Base-by-base conservation (phyloP, 495 filamentous ascomycete species). In the Penicillium simplicissimum region DNA sequence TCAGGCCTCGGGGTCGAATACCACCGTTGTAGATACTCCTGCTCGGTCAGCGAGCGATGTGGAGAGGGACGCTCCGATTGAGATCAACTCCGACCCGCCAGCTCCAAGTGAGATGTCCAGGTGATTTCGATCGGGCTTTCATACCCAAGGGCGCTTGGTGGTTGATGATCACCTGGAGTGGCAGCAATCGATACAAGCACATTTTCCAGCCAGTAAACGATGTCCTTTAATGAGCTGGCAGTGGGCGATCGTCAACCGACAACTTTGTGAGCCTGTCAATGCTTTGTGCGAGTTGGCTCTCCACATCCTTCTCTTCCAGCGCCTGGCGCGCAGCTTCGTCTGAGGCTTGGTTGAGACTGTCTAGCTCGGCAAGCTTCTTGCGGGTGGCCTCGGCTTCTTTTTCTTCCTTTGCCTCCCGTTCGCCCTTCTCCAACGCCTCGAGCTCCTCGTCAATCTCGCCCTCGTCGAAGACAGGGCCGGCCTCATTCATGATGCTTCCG, bases 361-460 rank as follows among this genome's bases (percentile, higher is more conserved):
- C 76, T 47, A 81, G 66, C 52, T 74, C 74, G 62, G 76, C 78
- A 21, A 84, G 80, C 61, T 68, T 79, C 61, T 71, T 77, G 66
- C 66, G 62, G 42, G 80, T 81, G 67, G 68, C 71, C 57, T 73
- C 75, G 52, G 74, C 72, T 62, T 83, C 80, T 47, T 74, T 72
- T 66, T 82, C 80, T 63, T 88, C 84, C 52, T 71, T 74, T 61
- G 80, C 83, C 70, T 79, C 74, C 71, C 75, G 79, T 74, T 92
- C 87, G 63, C 85, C 85, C 38, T 71, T 79, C 75, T 96, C 85
- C 77, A 98, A 68, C 10, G 81, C 87, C 65, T 90, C 87, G 31
- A 97, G 81, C 79, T 97, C 95, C 43, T 93, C 91, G 58, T 97
- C 93, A 55, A 97, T 86, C 72, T 95, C 93, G 17, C 67, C 78